These are phyloP conservation scores for Teratosphaeria epicoccoides DNA, from an alignment of 2,329 filamentous ascomycete species.

Conservation along the genomic window DNA sequence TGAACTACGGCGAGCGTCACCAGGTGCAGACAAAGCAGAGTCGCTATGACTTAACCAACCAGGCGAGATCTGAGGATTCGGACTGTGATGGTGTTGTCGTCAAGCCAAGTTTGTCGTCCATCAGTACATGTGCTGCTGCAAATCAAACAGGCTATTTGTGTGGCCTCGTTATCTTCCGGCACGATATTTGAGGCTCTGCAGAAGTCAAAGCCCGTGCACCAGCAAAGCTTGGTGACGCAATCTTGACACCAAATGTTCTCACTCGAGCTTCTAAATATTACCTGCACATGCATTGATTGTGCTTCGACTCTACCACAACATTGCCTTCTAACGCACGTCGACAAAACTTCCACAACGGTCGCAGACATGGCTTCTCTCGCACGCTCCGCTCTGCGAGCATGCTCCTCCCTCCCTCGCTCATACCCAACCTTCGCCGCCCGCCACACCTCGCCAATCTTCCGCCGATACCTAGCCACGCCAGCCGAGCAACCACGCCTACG, in stretches of 20 bases:
- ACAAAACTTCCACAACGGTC: background rate
- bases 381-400: constrained; percentile 11
- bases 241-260: background rate
- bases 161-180: too few species aligned
- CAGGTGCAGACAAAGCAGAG: too few species aligned
- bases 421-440: constrained; percentile 13
- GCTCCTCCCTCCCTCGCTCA: constrained; percentile 7
- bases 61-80: too few species aligned
- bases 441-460: constrained; percentile 23
- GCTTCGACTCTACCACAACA: background rate
- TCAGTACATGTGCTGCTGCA: too few species aligned
- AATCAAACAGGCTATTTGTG: too few species aligned
- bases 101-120: too few species aligned
- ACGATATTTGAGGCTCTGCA: too few species aligned
- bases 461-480: constrained; percentile 28
- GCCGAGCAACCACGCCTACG: constrained; percentile 32
- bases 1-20: too few species aligned
- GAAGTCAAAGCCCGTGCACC: too few species aligned
- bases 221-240: background rate
- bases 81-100: too few species aligned
- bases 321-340: background rate
- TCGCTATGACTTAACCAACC: too few species aligned
- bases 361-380: constrained; percentile 8
- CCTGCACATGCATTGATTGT: too few species aligned
- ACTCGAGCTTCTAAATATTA: background rate